A percentile compares a stretch with the other conserved stretches of the same genome.
These are phyloP conservation scores for Parastagonospora avenae DNA, from an alignment of 2,329 filamentous ascomycete species.

Conservation along the genomic window DNA sequence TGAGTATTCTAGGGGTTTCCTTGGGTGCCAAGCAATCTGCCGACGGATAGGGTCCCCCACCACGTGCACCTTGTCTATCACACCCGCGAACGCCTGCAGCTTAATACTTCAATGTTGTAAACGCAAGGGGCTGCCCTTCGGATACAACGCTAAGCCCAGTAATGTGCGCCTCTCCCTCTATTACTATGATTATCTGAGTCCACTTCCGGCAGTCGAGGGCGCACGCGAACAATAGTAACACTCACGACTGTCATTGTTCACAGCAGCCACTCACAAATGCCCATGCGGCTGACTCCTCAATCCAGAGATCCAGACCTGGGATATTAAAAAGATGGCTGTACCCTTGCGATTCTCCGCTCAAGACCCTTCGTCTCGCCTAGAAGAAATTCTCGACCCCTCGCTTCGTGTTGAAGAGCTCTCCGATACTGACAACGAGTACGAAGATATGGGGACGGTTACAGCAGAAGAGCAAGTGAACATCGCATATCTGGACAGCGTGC, in stretches of 20 bases:
- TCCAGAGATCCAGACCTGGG: background rate
- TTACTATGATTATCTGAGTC: conserved; percentile 10
- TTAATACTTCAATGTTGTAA: background rate
- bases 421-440: conserved; percentile 42
- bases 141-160: background rate
- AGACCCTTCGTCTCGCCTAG: conserved; percentile 28
- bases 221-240: conserved; percentile 36
- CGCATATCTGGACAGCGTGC: conserved; percentile 36
- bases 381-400: conserved; percentile 31
- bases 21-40: conserved; percentile 26
- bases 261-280: conserved; percentile 24
- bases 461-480: conserved; percentile 36
- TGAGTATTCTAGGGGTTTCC: background rate
- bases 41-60: conserved; percentile 11
- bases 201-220: conserved; percentile 11
- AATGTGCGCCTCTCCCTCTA: background rate
- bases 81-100: conserved; percentile 4
- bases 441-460: conserved; percentile 42
- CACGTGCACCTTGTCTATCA: conserved; percentile 17
- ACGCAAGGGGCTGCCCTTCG: conserved; percentile 2
- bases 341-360: conserved; percentile 24
- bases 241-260: conserved; percentile 30
- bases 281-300: conserved; percentile 10
- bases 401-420: conserved; percentile 45
- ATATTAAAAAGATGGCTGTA: conserved; percentile 32